A percentile compares a stretch with the other conserved stretches of the same genome.
Conservation (phyloP, 345 rosid species). For the Punica granatum region DNA sequence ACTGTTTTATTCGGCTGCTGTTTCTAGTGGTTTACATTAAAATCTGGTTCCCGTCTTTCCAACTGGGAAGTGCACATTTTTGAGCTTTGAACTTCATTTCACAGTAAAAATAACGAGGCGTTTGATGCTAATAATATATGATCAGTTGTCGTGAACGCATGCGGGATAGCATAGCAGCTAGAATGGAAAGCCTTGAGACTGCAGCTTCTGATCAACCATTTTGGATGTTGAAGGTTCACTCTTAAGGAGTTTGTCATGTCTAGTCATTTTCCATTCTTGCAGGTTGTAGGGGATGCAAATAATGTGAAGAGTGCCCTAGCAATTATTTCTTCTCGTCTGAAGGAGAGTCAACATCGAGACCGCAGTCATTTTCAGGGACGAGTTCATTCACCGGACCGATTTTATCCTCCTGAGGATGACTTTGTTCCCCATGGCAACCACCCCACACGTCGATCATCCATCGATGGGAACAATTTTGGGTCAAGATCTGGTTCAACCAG, state of each 20-base stretch:
- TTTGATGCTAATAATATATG: not conserved
- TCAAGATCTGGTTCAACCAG: conserved; percentile 41
- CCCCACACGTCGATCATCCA: conserved; percentile 43
- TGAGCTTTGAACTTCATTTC: not conserved
- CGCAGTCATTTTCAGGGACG: conserved; percentile 76
- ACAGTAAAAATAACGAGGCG: not conserved
- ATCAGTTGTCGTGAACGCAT: not conserved
- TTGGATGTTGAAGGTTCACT: not conserved
- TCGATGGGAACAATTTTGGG: conserved; percentile 44
- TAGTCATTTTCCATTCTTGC: conserved; percentile 14
- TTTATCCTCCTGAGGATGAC: conserved; percentile 64
- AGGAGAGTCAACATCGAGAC: conserved; percentile 98
- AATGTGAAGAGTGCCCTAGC: conserved; percentile 76
- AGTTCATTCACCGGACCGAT: conserved; percentile 63
- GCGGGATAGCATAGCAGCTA: not conserved
- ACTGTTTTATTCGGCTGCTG: not conserved
- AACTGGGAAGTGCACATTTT: not conserved
- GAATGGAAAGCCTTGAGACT: no score
- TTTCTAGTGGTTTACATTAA: not conserved
- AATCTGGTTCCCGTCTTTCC: not conserved
- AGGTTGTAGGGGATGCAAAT: conserved; percentile 83
- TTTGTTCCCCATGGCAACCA: conserved; percentile 48
- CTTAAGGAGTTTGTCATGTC: not conserved
- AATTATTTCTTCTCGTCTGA: conserved; percentile 67
- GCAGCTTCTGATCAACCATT: not conserved